A percentile compares a stretch with the other conserved stretches of the same genome.
Conservation (phyloP, 257 asterid species). For the Solanum gandarillasii region DNA sequence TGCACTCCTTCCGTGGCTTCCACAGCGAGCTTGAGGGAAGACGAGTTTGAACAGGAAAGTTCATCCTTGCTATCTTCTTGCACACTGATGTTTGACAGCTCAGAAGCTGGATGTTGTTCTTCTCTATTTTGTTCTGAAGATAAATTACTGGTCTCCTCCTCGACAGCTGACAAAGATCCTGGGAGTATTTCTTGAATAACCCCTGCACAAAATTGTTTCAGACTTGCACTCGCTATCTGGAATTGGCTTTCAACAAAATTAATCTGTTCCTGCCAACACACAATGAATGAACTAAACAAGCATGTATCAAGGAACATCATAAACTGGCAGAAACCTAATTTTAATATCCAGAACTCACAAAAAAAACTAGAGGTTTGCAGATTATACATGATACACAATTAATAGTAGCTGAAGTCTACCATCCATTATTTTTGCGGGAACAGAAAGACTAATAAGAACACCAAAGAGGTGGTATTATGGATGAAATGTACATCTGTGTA, state of each 20-base stretch:
- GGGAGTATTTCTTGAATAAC: conserved; percentile 13
- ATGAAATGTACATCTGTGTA: background rate
- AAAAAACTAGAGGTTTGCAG: background rate
- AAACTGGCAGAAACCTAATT: background rate
- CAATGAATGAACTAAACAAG: background rate
- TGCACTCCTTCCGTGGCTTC: background rate
- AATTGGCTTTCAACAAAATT: conserved; percentile 12
- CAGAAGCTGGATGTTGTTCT: background rate
- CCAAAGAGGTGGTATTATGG: background rate
- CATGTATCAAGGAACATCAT: background rate
- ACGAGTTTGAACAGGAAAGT: background rate
- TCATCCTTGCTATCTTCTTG: background rate
- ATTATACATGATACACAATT: background rate
- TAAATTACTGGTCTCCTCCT: background rate
- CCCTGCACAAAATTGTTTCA: conserved; percentile 15
- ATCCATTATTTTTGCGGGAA: background rate
- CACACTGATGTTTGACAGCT: background rate
- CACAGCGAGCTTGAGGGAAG: background rate
- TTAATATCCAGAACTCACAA: background rate
- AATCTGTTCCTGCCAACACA: conserved; percentile 6
- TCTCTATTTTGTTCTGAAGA: background rate
- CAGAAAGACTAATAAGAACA: background rate
- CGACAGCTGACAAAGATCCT: background rate
- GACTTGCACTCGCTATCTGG: conserved; percentile 5
- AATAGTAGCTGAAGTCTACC: background rate